These are phyloP conservation scores for Crithidia sp. DNA, from an alignment of 208 protist genomes.

Conservation along the genomic window DNA sequence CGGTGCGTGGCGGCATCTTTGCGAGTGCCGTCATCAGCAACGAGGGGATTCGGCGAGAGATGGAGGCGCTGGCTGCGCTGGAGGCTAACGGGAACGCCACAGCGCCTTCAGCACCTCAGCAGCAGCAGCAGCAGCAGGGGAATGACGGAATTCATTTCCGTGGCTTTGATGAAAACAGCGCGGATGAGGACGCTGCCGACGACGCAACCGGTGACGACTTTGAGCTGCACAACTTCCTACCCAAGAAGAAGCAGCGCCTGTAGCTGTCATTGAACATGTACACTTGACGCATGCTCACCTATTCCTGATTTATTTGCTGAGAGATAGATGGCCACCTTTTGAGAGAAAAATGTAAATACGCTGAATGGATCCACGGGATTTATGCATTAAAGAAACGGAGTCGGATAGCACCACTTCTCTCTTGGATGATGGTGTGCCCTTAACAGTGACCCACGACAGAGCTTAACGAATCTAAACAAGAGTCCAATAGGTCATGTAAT, in stretches of 20 bases:
- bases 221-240: conserved; percentile 28
- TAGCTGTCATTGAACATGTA: neutral
- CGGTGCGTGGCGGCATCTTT: conserved; percentile 52
- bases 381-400: no score
- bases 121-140: conserved; percentile 26
- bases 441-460: no score
- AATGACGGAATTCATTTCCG: conserved; percentile 44
- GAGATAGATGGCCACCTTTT: no score
- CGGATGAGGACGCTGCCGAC: conserved; percentile 15
- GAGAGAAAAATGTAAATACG: no score
- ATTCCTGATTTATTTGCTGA: no score
- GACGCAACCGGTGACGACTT: conserved; percentile 25
- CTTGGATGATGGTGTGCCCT: no score
- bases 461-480: no score
- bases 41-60: conserved; percentile 75
- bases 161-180: conserved; percentile 21
- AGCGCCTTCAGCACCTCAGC: neutral
- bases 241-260: conserved; percentile 49
- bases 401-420: no score
- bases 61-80: conserved; percentile 63
- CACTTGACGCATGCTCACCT: no score
- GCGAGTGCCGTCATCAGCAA: conserved; percentile 73
- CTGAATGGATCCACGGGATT: no score
- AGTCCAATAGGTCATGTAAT: no score
- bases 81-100: conserved; percentile 13